phyloP scores from a whole-genome alignment of 2,329 filamentous ascomycete genomes.

The Fusarium equiseti region DNA sequence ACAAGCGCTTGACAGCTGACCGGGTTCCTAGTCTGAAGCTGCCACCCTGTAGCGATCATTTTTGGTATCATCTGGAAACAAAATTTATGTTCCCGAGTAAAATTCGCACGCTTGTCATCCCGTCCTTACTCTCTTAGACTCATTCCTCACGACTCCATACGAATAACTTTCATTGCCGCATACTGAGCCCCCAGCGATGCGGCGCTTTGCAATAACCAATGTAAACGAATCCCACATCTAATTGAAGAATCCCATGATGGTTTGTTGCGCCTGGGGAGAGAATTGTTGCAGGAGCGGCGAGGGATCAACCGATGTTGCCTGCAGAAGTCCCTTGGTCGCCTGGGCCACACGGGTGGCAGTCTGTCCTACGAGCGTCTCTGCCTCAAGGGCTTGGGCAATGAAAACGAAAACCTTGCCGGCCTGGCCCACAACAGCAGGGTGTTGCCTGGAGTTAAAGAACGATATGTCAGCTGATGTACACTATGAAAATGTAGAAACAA shows the following conservation, averaged over 20 bases:
- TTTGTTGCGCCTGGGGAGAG: constrained; percentile 82
- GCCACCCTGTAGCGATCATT: constrained; percentile 23
- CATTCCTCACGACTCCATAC: constrained; percentile 15
- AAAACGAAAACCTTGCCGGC: constrained; percentile 85
- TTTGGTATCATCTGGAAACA: constrained; percentile 46
- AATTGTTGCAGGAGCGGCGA: constrained; percentile 81
- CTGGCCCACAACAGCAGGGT: constrained; percentile 82
- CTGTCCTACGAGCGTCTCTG: constrained; percentile 88
- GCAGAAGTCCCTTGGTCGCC: constrained; percentile 82
- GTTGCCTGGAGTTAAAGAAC: constrained; percentile 70
- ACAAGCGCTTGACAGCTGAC: constrained; percentile 19
- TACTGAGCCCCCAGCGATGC: constrained; percentile 2
- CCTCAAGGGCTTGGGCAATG: constrained; percentile 89
- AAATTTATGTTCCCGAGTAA: constrained; percentile 38
- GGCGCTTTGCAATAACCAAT: constrained; percentile 16
- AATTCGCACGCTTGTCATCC: constrained; percentile 38
- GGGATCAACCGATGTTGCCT: constrained; percentile 79
- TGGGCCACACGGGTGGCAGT: constrained; percentile 81
- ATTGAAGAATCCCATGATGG: constrained; percentile 82
- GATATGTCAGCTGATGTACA: constrained; percentile 45
- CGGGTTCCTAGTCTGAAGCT: constrained; percentile 24
- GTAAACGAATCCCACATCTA: constrained; percentile 53
- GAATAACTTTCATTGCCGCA: constrained; percentile 26
- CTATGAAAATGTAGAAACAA: background rate
- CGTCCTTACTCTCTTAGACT: constrained; percentile 19